Conservation (phyloP, 2,329 filamentous ascomycete species). For the Neocatenulostroma microsporum region DNA sequence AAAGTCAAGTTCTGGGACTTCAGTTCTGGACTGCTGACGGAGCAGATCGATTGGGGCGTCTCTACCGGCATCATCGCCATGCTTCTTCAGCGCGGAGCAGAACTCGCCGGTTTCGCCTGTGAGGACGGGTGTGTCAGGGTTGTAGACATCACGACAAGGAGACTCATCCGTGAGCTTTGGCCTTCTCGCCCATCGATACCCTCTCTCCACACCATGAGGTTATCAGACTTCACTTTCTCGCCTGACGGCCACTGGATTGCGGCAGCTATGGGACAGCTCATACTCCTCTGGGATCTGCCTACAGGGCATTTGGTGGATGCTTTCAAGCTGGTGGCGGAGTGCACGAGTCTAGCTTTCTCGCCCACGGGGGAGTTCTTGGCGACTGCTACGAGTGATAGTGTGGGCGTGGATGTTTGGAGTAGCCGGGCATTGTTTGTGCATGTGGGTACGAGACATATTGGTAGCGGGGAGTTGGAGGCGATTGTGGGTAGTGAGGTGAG, state of each 20-base stretch:
- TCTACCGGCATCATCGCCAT: conserved; percentile 69
- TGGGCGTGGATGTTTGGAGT: conserved; percentile 93
- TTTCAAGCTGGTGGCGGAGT: conserved; percentile 69
- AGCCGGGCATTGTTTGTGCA: conserved; percentile 89
- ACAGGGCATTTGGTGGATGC: conserved; percentile 94
- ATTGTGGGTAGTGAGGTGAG: conserved; percentile 40
- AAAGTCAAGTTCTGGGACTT: conserved; percentile 99
- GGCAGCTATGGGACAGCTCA: conserved; percentile 70
- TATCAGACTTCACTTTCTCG: conserved; percentile 57
- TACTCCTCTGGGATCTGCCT: conserved; percentile 88
- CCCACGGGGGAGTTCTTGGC: conserved; percentile 89
- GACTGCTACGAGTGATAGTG: conserved; percentile 69
- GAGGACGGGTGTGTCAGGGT: conserved; percentile 82
- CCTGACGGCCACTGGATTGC: conserved; percentile 91
- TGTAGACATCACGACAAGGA: conserved; percentile 82
- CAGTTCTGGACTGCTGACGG: conserved; percentile 65
- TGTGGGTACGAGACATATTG: conserved; percentile 75
- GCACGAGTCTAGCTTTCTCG: conserved; percentile 81
- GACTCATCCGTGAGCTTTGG: conserved; percentile 88
- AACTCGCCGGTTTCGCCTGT: conserved; percentile 80
- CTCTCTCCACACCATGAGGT: conserved; percentile 14
- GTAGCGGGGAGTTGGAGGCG: conserved; percentile 62
- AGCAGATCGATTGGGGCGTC: conserved; percentile 76
- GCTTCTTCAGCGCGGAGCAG: conserved; percentile 73
- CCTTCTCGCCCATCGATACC: conserved; percentile 46